phyloP scores from a whole-genome alignment of 345 rosid species.

The Rhizophora apiculata region DNA sequence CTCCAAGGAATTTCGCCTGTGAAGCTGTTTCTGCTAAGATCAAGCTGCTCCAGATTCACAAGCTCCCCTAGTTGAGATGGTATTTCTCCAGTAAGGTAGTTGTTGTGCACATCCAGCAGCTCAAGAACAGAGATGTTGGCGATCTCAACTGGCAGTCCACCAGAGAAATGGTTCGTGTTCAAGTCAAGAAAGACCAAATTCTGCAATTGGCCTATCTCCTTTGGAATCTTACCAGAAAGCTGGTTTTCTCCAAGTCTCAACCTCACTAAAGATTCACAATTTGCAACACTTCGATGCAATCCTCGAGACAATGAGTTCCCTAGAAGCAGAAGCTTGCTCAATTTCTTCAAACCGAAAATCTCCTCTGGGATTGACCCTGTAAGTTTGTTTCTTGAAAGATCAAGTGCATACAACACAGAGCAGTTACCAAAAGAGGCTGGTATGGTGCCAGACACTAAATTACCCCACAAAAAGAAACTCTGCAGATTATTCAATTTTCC shows the following conservation, averaged over 20 bases:
- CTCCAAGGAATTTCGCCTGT: constrained; percentile 65
- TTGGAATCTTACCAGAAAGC: constrained; percentile 80
- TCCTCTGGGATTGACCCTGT: constrained; percentile 83
- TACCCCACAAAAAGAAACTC: constrained; percentile 92
- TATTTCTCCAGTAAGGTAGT: constrained; percentile 71
- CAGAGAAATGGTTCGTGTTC: constrained; percentile 84
- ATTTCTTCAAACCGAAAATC: constrained; percentile 69
- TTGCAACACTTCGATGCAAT: constrained; percentile 54
- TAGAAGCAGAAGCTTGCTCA: constrained; percentile 89
- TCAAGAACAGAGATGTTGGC: constrained; percentile 79
- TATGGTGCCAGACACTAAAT: constrained; percentile 72
- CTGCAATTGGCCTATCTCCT: constrained; percentile 80
- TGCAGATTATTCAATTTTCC: constrained; percentile 73
- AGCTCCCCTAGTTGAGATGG: constrained; percentile 81
- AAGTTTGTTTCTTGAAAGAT: constrained; percentile 87
- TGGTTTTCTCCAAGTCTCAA: constrained; percentile 91
- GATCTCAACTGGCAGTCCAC: constrained; percentile 67
- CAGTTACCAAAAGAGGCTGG: constrained; percentile 88
- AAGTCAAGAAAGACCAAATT: constrained; percentile 90
- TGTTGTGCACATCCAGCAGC: constrained; percentile 82
- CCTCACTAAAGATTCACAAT: constrained; percentile 80
- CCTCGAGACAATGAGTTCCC: constrained; percentile 85
- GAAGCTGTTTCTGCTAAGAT: constrained; percentile 86
- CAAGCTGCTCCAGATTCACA: constrained; percentile 95
- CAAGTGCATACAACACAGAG: constrained; percentile 66